Base-by-base conservation (phyloP, 148 eudicot genomes). In the Rhododendron vialii region DNA sequence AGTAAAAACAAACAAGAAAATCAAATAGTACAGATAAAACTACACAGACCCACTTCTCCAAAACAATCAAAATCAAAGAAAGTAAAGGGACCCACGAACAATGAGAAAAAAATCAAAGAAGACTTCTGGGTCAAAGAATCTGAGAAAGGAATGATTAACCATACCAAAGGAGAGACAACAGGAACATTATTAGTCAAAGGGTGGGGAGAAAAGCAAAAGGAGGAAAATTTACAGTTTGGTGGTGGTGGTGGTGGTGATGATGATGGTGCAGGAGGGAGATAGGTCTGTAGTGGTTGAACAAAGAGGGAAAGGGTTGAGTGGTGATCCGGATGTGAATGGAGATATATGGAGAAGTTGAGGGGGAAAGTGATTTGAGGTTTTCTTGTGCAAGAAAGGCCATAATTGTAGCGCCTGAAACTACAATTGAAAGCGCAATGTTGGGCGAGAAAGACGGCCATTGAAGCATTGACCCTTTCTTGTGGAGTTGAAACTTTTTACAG, bases 321-420 rank as follows among this genome's bases (percentile, higher is more conserved):
- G 90, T 88, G 86, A 84, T 88, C 90, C 88, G 86, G 74, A 80
- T 65, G 84, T 80, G 67, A 83, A 79, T 47, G 78, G 85, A 79
- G 35, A 53, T 81, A 74, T 35, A 50, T 71, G 80, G 84, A 63
- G 79, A 65, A 50, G 26, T n/a, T 50, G 61, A 35, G 45, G 77
- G 18, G 63, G 13, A 45, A n/a, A 35, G 36, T 13, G 9, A n/a
- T 36, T 69, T n/a, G 30, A 28, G 22, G n/a, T 77, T 35, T 14
- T 59, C 24, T 14, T 11, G 3, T 26, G 15, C 6, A 57, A 81
- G 9, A 26, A 86, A 9, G 57, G 61, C 69, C 78, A 69, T 86
- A 71, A 82, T 81, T 86, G n/a, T 82, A 20, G 84, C 84, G 45
- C 73, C 30, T 73, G 73, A 61, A 82, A 82, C 84, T 24, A 59